These are phyloP conservation scores for Tylopilus plumbeoviolaceoides DNA, from an alignment of 768 basidiomycete genomes.

Conservation along the genomic window DNA sequence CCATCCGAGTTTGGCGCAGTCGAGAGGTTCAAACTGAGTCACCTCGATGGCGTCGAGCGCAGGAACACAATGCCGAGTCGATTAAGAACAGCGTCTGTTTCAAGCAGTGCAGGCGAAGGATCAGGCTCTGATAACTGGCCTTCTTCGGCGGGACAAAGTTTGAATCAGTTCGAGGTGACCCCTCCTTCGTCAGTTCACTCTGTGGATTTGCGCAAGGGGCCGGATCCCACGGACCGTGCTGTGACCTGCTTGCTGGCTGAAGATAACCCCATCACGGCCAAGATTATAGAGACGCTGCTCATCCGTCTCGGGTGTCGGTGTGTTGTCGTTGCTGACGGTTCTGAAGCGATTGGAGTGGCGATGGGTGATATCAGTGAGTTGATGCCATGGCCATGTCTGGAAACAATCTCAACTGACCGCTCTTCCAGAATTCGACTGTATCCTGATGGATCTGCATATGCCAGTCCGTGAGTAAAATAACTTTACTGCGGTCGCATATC, in stretches of 20 bases:
- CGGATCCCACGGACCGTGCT: conserved; percentile 79
- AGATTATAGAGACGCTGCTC: conserved; percentile 93
- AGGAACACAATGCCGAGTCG: conserved; percentile 86
- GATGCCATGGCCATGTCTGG: neutral
- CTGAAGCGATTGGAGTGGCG: conserved; percentile 94
- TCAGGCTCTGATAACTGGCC: conserved; percentile 74
- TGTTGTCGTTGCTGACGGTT: conserved; percentile 93
- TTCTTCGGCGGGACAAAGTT: conserved; percentile 50
- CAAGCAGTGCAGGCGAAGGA: conserved; percentile 75
- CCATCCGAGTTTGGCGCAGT: conserved; percentile 87
- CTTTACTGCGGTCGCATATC: neutral
- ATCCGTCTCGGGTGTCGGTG: conserved; percentile 93
- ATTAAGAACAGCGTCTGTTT: conserved; percentile 80
- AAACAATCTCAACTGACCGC: conserved; percentile 4
- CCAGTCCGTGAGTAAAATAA: conserved; percentile 66
- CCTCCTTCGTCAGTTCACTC: conserved; percentile 86
- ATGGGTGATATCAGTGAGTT: conserved; percentile 95
- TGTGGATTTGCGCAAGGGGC: conserved; percentile 71
- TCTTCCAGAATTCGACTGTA: conserved; percentile 83
- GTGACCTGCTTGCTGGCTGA: conserved; percentile 94
- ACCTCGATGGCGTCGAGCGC: conserved; percentile 73
- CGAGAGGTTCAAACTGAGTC: conserved; percentile 82
- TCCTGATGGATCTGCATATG: conserved; percentile 95
- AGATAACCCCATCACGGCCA: conserved; percentile 96
- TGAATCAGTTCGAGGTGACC: conserved; percentile 55